A percentile compares a stretch with the other conserved stretches of the same genome.
phyloP scores from a whole-genome alignment of 139 green algal genomes.

The Spirogloea muscicola region DNA sequence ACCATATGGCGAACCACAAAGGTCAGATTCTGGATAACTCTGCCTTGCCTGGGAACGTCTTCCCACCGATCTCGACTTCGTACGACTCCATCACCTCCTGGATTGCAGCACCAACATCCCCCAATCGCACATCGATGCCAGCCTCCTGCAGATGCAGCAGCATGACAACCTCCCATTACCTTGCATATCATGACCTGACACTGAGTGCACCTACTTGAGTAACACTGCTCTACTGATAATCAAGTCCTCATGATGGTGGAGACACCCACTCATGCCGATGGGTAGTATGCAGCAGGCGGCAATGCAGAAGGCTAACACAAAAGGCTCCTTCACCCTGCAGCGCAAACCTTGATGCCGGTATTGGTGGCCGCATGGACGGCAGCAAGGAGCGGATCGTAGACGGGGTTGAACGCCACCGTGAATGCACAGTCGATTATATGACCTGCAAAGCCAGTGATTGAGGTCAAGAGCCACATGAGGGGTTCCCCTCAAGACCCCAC shows the following conservation, averaged over 20 bases:
- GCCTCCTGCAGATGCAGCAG: conserved; percentile 50
- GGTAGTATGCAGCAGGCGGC: too few species aligned
- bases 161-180: too few species aligned
- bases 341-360: conserved; percentile 65
- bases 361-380: conserved; percentile 92
- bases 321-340: too few species aligned
- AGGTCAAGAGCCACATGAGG: not conserved
- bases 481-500: not conserved
- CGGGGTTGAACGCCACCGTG: conserved; percentile 90
- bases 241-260: too few species aligned
- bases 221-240: too few species aligned
- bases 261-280: too few species aligned
- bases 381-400: conserved; percentile 79
- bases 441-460: conserved; percentile 40
- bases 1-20: not conserved
- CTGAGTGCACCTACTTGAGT: too few species aligned
- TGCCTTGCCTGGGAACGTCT: conserved; percentile 60
- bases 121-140: conserved; percentile 94
- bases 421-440: conserved; percentile 97
- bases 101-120: conserved; percentile 89
- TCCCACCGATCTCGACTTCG: conserved; percentile 93
- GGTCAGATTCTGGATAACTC: too few species aligned
- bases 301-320: too few species aligned
- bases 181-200: too few species aligned
- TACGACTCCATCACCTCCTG: conserved; percentile 83